Evolutionary conservation across 1,139 yeast genomes (phyloP), one percentile per base, ranked within the genome.

Genomic region (Yamadazyma oceani): DNA sequence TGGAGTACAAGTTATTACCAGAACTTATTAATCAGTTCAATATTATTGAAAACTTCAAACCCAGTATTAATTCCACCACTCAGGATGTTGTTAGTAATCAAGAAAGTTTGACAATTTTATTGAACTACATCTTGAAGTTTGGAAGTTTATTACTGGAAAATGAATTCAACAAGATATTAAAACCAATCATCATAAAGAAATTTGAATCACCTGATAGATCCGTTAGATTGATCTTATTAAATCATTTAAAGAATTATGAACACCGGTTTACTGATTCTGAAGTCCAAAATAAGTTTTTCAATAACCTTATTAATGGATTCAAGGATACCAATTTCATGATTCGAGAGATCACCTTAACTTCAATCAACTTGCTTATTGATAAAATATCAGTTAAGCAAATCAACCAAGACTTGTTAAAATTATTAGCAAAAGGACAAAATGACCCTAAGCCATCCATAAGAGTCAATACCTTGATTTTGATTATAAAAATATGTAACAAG

Each of bases 381-480:
- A 81, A 81, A 49, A 71, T 92, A 3, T 73, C 87, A 0, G 88
- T 82, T 27, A 77, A 96, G 38, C 95, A 87, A 55, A 70, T 90
- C 35, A 92, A 92, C 54, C 90, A 89, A 51, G 97, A 92, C 40
- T 64, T 92, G 27, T 66, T 92, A 37, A 75, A 95, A 48, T 75
- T 80, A 35, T 65, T 92, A 41, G 97, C 97, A 1, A 87, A 85
- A 54, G 79, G 95, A 1, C 97, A 90, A 58, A 82, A 78, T 58
- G 98, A 92, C 55, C 78, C 82, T 2, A 83, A 82, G 41, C 83
- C 94, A 1, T 86, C 87, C 17, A 86, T 92, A 14, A 67, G 98
- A 49, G 88, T 92, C 5, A 86, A 88, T 60, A 90, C 97, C 0
- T 76, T 94, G 16, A 74, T 87, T 17, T 73, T 88, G 31, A 74